Percentiles rank a stretch among this genome's conserved stretches.
phyloP scores from a whole-genome alignment of 805 yeast species.

The Cyberlindnera euphorbiiphila region DNA sequence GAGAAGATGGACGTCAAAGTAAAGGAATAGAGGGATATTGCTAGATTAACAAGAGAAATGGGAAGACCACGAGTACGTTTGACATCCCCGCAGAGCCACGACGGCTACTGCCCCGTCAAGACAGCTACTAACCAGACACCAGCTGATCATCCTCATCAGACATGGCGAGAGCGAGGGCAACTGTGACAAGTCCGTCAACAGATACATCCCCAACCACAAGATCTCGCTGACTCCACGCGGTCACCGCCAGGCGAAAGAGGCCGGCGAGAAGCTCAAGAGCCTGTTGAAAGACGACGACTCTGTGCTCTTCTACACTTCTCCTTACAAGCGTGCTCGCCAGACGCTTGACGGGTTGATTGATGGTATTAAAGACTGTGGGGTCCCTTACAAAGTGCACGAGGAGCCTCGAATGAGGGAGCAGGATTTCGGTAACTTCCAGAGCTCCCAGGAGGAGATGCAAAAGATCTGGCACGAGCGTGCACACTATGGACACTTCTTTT shows the following conservation, averaged over 20 bases:
- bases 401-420: constrained; percentile 94
- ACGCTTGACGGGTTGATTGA: constrained; percentile 69
- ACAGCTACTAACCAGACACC: constrained; percentile 2
- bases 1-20: too few species aligned
- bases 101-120: neutral
- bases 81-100: neutral
- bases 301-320: constrained; percentile 81
- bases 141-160: constrained; percentile 70
- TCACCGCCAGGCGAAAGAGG: constrained; percentile 54
- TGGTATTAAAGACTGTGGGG: constrained; percentile 41
- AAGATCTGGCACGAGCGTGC: constrained; percentile 81
- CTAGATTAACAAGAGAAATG: constrained; percentile 14
- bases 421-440: constrained; percentile 92
- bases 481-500: constrained; percentile 83
- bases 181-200: constrained; percentile 76
- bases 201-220: constrained; percentile 74
- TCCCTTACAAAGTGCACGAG: constrained; percentile 61
- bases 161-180: constrained; percentile 95
- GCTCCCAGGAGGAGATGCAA: constrained; percentile 71
- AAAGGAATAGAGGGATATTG: neutral
- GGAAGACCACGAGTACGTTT: constrained; percentile 28
- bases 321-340: constrained; percentile 79
- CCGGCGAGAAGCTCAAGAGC: constrained; percentile 50
- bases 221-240: constrained; percentile 73
- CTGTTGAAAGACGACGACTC: constrained; percentile 46